phyloP scores from a whole-genome alignment of 106 monocot genomes.

The Allium sativum region DNA sequence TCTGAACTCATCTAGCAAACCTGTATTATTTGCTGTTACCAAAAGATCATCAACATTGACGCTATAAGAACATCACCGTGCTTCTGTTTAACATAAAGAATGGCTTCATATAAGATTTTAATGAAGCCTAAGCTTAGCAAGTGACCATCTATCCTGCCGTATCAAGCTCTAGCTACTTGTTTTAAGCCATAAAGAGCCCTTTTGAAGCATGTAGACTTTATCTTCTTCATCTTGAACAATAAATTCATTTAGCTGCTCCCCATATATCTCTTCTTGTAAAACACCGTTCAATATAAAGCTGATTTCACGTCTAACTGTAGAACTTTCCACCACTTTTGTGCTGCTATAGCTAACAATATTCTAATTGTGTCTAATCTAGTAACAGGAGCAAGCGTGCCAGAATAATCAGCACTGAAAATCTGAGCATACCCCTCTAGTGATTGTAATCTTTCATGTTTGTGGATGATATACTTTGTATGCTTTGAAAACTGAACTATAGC shows the following conservation, averaged over 20 bases:
- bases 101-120: background rate
- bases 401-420: background rate
- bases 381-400: background rate
- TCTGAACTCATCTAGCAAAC: no score
- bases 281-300: background rate
- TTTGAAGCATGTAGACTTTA: background rate
- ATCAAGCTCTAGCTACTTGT: background rate
- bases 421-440: constrained; percentile 6
- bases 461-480: constrained; percentile 10
- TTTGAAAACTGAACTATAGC: background rate
- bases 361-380: background rate
- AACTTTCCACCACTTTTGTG: background rate
- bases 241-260: background rate
- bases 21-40: no score
- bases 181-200: background rate
- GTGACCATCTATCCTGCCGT: background rate
- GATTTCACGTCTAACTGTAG: background rate
- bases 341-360: background rate
- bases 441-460: background rate
- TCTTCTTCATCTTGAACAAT: background rate
- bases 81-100: no score
- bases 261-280: background rate
- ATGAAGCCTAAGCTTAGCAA: background rate
- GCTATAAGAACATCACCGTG: no score
- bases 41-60: no score